Percentiles rank a stretch among this genome's conserved stretches.
Evolutionary conservation across 2,329 filamentous ascomycete species (phyloP).

Genomic region (Aspergillus quadricinctus): DNA sequence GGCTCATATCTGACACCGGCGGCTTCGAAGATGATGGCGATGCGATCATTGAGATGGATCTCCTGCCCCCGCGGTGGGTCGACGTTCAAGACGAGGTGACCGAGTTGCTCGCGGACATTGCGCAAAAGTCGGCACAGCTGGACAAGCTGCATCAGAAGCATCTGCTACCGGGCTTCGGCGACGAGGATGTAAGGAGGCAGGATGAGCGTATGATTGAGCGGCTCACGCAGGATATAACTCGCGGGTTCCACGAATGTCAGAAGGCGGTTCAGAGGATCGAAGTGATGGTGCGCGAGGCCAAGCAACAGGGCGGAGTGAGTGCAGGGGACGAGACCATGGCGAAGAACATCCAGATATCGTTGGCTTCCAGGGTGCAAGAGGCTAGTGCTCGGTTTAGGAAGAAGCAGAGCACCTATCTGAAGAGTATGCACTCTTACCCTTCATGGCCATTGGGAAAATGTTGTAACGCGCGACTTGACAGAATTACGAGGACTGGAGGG

Average conservation of each 20-base stretch:
- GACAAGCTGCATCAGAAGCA: slow-evolving; percentile 97
- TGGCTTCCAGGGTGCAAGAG: slow-evolving; percentile 85
- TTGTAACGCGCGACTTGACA: slow-evolving; percentile 32
- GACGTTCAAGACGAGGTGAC: slow-evolving; percentile 92
- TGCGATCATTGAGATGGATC: slow-evolving; percentile 96
- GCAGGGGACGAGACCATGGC: slow-evolving; percentile 92
- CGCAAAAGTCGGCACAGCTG: slow-evolving; percentile 74
- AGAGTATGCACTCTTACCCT: slow-evolving; percentile 57
- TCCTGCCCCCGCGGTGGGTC: slow-evolving; percentile 90
- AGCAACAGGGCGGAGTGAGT: slow-evolving; percentile 64
- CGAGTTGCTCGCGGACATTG: slow-evolving; percentile 74
- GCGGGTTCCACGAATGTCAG: slow-evolving; percentile 85
- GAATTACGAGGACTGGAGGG: slow-evolving; percentile 71
- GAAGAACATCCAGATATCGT: slow-evolving; percentile 86
- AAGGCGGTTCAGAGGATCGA: slow-evolving; percentile 83
- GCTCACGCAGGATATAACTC: slow-evolving; percentile 85
- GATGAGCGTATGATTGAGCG: slow-evolving; percentile 89
- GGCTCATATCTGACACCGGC: slow-evolving; percentile 75
- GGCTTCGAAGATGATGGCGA: slow-evolving; percentile 76
- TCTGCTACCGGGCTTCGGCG: slow-evolving; percentile 91
- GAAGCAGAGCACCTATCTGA: slow-evolving; percentile 94
- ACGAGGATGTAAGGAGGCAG: slow-evolving; percentile 79
- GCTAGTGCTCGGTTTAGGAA: slow-evolving; percentile 89
- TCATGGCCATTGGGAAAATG: background rate
- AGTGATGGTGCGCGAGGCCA: slow-evolving; percentile 76